phyloP scores from a whole-genome alignment of 495 filamentous ascomycete species.

The Aspergillus ellipticus region DNA sequence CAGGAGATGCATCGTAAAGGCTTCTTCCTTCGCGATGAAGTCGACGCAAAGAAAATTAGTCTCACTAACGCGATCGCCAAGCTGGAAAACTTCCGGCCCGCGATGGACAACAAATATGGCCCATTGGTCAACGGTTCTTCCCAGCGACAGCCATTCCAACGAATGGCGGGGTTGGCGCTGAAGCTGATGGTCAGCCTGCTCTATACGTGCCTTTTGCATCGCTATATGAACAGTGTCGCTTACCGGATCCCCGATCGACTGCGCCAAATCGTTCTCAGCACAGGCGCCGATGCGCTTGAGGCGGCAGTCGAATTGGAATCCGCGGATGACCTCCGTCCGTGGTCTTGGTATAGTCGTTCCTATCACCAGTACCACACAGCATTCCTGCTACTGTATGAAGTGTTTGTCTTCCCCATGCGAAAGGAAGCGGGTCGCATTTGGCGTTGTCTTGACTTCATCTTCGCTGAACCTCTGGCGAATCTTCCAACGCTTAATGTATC shows the following conservation, averaged over 20 bases:
- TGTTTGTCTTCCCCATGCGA: background rate
- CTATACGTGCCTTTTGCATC: conserved; percentile 10
- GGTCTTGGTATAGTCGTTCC: conserved; percentile 3
- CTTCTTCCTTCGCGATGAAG: conserved; percentile 57
- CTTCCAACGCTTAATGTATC: background rate
- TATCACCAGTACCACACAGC: conserved; percentile 8
- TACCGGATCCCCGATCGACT: conserved; percentile 26
- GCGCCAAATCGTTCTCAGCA: conserved; percentile 25
- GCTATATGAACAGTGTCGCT: conserved; percentile 8
- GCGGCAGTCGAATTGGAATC: conserved; percentile 29
- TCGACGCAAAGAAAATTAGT: conserved; percentile 55
- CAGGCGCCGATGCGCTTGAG: conserved; percentile 28
- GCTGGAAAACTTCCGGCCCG: background rate
- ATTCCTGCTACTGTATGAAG: background rate
- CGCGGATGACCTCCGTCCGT: conserved; percentile 2
- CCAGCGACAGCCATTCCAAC: background rate
- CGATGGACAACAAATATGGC: conserved; percentile 7
- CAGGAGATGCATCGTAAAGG: conserved; percentile 68
- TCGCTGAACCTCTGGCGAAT: background rate
- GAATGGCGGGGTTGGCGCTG: background rate
- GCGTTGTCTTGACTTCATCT: conserved; percentile 6
- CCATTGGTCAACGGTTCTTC: background rate
- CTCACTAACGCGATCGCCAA: conserved; percentile 7
- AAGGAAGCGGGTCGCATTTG: conserved; percentile 8
- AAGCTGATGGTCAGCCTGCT: conserved; percentile 10